Evolutionary conservation across 352 stramenopile species (phyloP).

Genomic region (Globisporangium cystogenes): DNA sequence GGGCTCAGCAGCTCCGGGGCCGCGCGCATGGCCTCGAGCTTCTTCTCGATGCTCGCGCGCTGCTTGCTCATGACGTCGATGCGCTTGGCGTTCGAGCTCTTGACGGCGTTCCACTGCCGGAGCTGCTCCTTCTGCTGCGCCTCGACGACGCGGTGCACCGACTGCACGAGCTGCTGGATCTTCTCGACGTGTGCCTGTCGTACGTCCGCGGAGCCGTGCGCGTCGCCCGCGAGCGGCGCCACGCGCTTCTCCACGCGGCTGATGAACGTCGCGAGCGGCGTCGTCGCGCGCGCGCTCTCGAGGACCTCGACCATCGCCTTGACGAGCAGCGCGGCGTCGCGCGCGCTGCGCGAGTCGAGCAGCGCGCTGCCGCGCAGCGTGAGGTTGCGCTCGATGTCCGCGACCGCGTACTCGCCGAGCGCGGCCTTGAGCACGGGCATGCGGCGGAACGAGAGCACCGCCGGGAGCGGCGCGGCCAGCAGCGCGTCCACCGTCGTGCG

Average conservation of each 20-base stretch:
- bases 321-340: constrained; percentile 48
- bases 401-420: constrained; percentile 52
- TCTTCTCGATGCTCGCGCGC: constrained; percentile 48
- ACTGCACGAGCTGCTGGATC: constrained; percentile 48
- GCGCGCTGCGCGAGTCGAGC: constrained; percentile 17
- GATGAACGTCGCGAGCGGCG: constrained; percentile 41
- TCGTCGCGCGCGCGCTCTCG: constrained; percentile 27
- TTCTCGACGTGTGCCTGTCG: constrained; percentile 25
- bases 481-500: constrained; percentile 34
- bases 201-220: background rate
- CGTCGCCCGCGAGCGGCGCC: constrained; percentile 8
- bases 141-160: constrained; percentile 38
- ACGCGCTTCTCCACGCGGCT: constrained; percentile 47
- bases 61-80: constrained; percentile 66
- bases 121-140: constrained; percentile 34
- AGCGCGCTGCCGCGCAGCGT: constrained; percentile 34
- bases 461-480: constrained; percentile 29
- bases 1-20: constrained; percentile 29
- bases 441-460: constrained; percentile 50
- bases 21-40: constrained; percentile 52
- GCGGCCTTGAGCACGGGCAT: constrained; percentile 30
- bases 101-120: constrained; percentile 49
- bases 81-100: constrained; percentile 50
- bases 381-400: constrained; percentile 54
- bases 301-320: constrained; percentile 49